Conservation (phyloP, 768 basidiomycete genomes). For the Hericium alpestre region DNA sequence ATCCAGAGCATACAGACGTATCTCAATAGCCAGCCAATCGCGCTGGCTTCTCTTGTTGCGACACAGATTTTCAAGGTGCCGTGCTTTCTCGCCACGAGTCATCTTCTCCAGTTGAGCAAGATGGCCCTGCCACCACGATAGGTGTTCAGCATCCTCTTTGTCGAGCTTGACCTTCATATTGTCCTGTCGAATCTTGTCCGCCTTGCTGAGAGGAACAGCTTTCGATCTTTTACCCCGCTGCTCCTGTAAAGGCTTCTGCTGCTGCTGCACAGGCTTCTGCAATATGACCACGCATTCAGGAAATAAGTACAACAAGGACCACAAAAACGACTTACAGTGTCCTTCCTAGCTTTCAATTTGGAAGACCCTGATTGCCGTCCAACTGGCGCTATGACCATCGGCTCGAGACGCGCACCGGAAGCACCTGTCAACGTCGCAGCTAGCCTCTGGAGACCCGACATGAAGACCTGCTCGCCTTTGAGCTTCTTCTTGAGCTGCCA, state of each 20-base stretch:
- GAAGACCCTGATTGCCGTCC: conserved; percentile 13
- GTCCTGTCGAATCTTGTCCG: conserved; percentile 32
- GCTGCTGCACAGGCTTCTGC: background rate
- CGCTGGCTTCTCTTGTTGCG: conserved; percentile 36
- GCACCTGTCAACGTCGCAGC: conserved; percentile 59
- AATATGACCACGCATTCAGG: no score
- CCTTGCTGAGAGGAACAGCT: conserved; percentile 22
- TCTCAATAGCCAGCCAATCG: conserved; percentile 37
- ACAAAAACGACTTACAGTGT: no score
- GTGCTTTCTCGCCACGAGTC: conserved; percentile 21
- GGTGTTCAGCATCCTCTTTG: conserved; percentile 17
- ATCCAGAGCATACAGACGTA: conserved; percentile 42
- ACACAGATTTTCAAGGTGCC: conserved; percentile 26
- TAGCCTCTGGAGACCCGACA: conserved; percentile 43
- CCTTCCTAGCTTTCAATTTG: background rate
- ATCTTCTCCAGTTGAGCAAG: conserved; percentile 29
- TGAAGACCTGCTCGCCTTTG: conserved; percentile 43
- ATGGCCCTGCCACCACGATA: conserved; percentile 43
- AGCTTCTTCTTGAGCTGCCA: conserved; percentile 28
- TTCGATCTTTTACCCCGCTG: conserved; percentile 21
- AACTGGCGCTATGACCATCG: conserved; percentile 40
- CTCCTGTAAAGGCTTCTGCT: conserved; percentile 1
- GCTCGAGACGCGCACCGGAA: conserved; percentile 39
- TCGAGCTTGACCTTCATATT: conserved; percentile 30
- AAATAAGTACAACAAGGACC: no score